phyloP scores from a whole-genome alignment of 2,329 filamentous ascomycete genomes.

The Reticulascus tulasneorum region DNA sequence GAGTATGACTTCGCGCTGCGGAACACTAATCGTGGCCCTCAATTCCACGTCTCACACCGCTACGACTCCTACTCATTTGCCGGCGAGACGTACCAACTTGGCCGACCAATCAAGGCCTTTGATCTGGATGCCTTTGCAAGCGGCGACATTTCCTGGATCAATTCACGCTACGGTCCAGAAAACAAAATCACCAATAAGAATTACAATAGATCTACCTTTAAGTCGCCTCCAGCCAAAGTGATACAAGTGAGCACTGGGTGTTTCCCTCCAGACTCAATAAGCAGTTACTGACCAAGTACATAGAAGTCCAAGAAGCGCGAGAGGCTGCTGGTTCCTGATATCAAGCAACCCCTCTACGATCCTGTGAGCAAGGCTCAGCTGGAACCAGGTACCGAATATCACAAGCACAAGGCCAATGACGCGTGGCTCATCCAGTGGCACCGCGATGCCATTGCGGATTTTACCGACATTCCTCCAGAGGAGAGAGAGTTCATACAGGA shows the following conservation, averaged over 20 bases:
- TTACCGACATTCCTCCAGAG: slow-evolving; percentile 47
- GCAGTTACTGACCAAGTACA: slow-evolving; percentile 3
- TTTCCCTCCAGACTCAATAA: too few relatives aligned
- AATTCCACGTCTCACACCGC: slow-evolving; percentile 34
- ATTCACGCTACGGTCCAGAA: slow-evolving; percentile 35
- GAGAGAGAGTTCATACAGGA: slow-evolving; percentile 57
- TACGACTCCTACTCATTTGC: slow-evolving; percentile 23
- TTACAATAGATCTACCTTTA: too few relatives aligned
- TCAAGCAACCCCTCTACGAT: slow-evolving; percentile 52
- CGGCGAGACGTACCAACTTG: slow-evolving; percentile 37
- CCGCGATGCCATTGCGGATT: slow-evolving; percentile 53
- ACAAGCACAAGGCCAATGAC: slow-evolving; percentile 39
- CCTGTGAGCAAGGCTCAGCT: slow-evolving; percentile 51
- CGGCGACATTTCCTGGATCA: slow-evolving; percentile 44
- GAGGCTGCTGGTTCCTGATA: slow-evolving; percentile 43
- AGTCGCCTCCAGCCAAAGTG: too few relatives aligned
- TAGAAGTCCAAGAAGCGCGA: slow-evolving; percentile 4
- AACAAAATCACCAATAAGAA: slow-evolving; percentile 3
- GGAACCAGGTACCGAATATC: slow-evolving; percentile 42
- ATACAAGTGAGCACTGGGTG: too few relatives aligned
- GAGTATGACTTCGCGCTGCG: slow-evolving; percentile 40
- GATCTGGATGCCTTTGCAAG: slow-evolving; percentile 39
- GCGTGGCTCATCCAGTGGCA: slow-evolving; percentile 58
- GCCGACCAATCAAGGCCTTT: slow-evolving; percentile 37
- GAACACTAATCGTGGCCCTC: slow-evolving; percentile 30